Base-by-base conservation (phyloP, 1,284 basidiomycete genomes). In the Cryptococcus jaspeensis region DNA sequence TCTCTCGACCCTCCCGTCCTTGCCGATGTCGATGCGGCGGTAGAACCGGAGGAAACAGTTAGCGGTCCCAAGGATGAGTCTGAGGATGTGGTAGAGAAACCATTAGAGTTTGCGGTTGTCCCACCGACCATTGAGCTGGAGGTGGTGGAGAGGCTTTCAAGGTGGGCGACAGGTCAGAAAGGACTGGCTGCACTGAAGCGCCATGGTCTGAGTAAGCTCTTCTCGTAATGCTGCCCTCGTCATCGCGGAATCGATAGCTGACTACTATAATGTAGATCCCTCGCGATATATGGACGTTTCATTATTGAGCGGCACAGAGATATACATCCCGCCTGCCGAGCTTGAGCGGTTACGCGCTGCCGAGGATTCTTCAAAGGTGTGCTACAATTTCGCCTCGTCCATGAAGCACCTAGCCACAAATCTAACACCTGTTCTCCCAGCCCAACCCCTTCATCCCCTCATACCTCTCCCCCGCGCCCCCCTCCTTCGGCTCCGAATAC, bases 301-400 rank as follows among this genome's bases (percentile, higher is more conserved):
- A 6, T 52, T 76, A 5, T 45, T 76, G 9, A 68, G 70, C 28
- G 74, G 74, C 1, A 72, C 74, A 1, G 55, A 68, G 45, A 64
- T 74, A 0, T 72, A 73, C 49, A 59, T 72, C n/a, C 64, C 72
- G 2, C 62, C 65, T 7, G 48, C 56, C 13, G 62, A 67, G 52
- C 58, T 67, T 1, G 63, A 59, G 7, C 56, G 67, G 12, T 52
- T 71, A 25, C 38, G 44, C 38, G 28, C 51, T 13, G 57, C 65
- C 16, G 49, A 60, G 20, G 56, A 63, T 37, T 51, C 60, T 16
- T 59, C 62, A 15, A 65, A 65, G 41, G 67, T 69, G 54, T 42
- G 60, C 56, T 25, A 12, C n/a, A n/a, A n/a, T n/a, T n/a, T n/a
- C n/a, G n/a, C n/a, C n/a, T n/a, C n/a, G n/a, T n/a, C n/a, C n/a